Base-by-base conservation (phyloP, 2,329 filamentous ascomycete genomes). In the Cyclaneusma minus region DNA sequence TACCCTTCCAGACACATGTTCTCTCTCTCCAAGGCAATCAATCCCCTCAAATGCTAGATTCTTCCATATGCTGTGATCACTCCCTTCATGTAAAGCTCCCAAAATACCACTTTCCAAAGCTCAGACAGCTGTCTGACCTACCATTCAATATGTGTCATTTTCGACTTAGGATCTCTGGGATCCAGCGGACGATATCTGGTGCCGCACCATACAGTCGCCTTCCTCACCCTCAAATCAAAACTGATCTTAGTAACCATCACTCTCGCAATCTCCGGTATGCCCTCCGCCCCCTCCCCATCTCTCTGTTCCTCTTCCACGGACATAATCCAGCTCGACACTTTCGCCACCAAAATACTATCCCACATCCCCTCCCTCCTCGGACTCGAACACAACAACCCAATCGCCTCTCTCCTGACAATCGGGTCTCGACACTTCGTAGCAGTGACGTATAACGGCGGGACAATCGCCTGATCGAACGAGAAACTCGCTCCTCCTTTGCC, bases 291-390 rank as follows among this genome's bases (percentile, higher is more conserved):
- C 16, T 16, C 11, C 18, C 24, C 22, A n/a, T n/a, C n/a, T 11
- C 18, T 11, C 8, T 20, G 7, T 20, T 11, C 18, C n/a, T 20
- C 18, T 20, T 20, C 18, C n/a, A 20, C n/a, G 8, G 7, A 11
- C 13, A 44, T 39, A 5, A 35, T 20, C 22, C 39, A 32, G 3
- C 31, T 22, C 3, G 33, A 35, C n/a, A 45, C 36, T 17, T 37
- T 33, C 6, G 42, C 41, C 13, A 28, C 36, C 13, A 47, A 17
- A 5, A 45, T 29, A 5, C 40, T 30, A 31, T 80, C 72, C 73
- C 73, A 79, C 59, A 78, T 71, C 13, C 68, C 72, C 47, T 79
- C 74, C 25, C 71, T 56, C 23, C 71, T 58, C 6, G 68, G 62
- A 39, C 64, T 70, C 36, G 59, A 66, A 26, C 58, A 56, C 29